phyloP scores from a whole-genome alignment of 441 rosid species.

The Jatropha multifida region DNA sequence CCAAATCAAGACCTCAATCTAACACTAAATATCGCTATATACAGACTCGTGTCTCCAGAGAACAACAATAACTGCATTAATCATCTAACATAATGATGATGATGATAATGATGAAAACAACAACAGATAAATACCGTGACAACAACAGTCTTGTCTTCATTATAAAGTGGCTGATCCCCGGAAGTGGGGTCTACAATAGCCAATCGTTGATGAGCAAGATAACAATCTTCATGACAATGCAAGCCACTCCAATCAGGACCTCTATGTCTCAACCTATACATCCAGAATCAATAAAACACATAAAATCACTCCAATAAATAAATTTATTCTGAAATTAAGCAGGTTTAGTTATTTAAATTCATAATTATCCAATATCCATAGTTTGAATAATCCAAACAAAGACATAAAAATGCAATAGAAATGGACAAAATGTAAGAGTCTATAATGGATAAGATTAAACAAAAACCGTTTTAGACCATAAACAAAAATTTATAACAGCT shows the following conservation, averaged over 20 bases:
- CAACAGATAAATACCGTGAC: slow-evolving; percentile 66
- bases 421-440: background rate
- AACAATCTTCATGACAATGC: slow-evolving; percentile 71
- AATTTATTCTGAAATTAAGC: background rate
- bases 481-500: background rate
- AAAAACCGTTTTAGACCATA: background rate
- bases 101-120: background rate
- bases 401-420: background rate
- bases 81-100: background rate
- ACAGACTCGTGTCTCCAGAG: background rate
- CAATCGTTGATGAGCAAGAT: slow-evolving; percentile 92
- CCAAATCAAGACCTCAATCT: too few species aligned
- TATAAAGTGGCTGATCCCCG: slow-evolving; percentile 97
- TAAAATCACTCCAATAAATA: background rate
- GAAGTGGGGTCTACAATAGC: slow-evolving; percentile 96
- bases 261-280: slow-evolving; percentile 74
- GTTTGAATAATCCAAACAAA: background rate
- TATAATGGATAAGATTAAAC: background rate
- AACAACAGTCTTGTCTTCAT: slow-evolving; percentile 79
- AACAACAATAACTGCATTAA: background rate
- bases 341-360: background rate
- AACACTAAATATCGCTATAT: background rate
- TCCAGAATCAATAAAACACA: slow-evolving; percentile 16
- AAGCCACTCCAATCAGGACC: slow-evolving; percentile 99
- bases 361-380: background rate